Percentiles rank a stretch among this genome's conserved stretches.
These are phyloP conservation scores for Suillus paluster DNA, from an alignment of 768 basidiomycete species.

Conservation along the genomic window DNA sequence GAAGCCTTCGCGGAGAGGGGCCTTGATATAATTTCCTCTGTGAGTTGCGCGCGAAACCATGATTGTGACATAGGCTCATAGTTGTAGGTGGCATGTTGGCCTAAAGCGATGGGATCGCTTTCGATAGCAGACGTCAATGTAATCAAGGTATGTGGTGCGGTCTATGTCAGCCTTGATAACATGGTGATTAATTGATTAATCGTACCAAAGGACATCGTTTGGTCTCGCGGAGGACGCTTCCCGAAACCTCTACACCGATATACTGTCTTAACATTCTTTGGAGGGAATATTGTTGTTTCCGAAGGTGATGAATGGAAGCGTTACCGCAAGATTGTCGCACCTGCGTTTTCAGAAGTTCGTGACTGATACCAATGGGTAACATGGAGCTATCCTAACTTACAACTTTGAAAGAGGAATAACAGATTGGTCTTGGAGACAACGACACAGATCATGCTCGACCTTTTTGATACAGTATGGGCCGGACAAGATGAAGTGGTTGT, in stretches of 20 bases:
- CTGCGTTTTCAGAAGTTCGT: constrained; percentile 55
- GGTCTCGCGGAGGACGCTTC: constrained; percentile 39
- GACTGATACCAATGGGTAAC: not conserved
- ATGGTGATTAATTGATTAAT: not conserved
- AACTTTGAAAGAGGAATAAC: constrained; percentile 22
- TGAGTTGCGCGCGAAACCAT: constrained; percentile 24
- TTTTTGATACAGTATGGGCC: constrained; percentile 55
- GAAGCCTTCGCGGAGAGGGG: constrained; percentile 38
- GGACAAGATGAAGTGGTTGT: constrained; percentile 42
- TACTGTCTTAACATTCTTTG: constrained; percentile 50
- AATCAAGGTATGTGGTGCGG: constrained; percentile 38
- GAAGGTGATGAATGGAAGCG: constrained; percentile 71
- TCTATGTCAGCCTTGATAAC: not conserved
- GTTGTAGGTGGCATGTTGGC: constrained; percentile 16
- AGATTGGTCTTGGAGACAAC: constrained; percentile 54
- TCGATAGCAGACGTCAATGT: constrained; percentile 43
- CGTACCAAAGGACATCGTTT: constrained; percentile 22
- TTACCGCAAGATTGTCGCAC: constrained; percentile 63
- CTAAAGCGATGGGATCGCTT: constrained; percentile 4
- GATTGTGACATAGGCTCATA: not conserved
- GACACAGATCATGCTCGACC: constrained; percentile 44
- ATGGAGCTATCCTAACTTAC: not conserved
- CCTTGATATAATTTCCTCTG: constrained; percentile 42
- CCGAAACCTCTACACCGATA: constrained; percentile 60
- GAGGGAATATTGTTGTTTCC: constrained; percentile 64